Evolutionary conservation across 306 rosid genomes (phyloP), one percentile per base, ranked within the genome.

Genomic region (Aeschynomene evenia): DNA sequence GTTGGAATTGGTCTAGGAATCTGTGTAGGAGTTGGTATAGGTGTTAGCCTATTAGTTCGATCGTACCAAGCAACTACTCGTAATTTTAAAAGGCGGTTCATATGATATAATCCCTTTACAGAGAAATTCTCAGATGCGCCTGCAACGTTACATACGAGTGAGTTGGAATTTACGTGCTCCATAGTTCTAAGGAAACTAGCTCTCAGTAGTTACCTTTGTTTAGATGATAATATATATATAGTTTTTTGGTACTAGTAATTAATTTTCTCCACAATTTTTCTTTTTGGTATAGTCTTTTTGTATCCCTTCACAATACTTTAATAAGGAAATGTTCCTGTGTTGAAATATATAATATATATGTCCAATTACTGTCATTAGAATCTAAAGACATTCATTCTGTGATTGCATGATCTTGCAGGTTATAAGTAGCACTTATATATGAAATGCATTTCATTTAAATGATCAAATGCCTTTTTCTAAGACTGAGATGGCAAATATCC

Each of bases 1-100:
- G 88, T 86, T 50, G 91, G 91, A 68, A 72, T 86, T 20, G 88
- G 91, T 11, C 88, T 86, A 16, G 86, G 91, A 18, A 56, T 86
- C 52, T 86, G 86, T 68, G 65, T 86, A 54, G 91, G 91, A 19
- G 68, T 86, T 28, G 91, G 91, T 8, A 55, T 86, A 22, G 91
- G 91, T 7, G 77, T 81, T 33, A 71, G 91, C 48, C 65, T 86
- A 40, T 79, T 86, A 10, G 84, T 42, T 3, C 86, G 86, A 5
- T 83, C 91, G 9, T 86, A 86, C 86, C 88, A 65, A 66, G 22
- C 81, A 28, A 83, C 91, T 11, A 72, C 81, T 3, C 84, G 84
- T 23, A 81, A 62, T 51, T 71, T 83, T 49, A 86, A 48, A 61
- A 78, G 88, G 75, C 57, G 82, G 70, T 78, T 70, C 64, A 72